Percentiles rank a stretch among this genome's conserved stretches.
Evolutionary conservation across 371 early-diverging fungal species (phyloP).

Genomic region (Lichtheimia hyalospora): DNA sequence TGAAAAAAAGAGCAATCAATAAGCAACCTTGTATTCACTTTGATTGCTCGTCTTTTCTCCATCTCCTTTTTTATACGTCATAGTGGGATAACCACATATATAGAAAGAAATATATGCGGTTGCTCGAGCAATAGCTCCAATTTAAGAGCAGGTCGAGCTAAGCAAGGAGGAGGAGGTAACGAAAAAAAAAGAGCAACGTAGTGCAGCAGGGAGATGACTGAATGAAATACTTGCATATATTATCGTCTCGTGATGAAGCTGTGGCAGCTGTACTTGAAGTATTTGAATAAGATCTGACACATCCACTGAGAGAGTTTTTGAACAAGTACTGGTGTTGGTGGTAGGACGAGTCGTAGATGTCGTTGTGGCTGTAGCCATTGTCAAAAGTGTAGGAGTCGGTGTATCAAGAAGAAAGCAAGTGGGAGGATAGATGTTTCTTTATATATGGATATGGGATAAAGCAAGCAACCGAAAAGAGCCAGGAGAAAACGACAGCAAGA

Average conservation of each 20-base stretch:
- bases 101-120: neutral
- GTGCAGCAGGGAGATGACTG: neutral
- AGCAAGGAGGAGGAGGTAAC: neutral
- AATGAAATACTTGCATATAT: constrained; percentile 22
- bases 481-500: constrained; percentile 1
- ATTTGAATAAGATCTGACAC: constrained; percentile 15
- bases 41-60: no score
- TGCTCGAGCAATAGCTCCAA: constrained; percentile 2
- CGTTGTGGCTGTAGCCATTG: constrained; percentile 1
- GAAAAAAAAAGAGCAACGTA: neutral
- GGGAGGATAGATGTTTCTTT: neutral
- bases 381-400: neutral
- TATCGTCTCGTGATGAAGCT: constrained; percentile 17
- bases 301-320: constrained; percentile 5
- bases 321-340: neutral
- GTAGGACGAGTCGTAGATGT: neutral
- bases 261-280: constrained; percentile 19
- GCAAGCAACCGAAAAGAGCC: neutral
- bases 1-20: constrained; percentile 1
- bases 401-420: no score
- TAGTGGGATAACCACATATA: neutral
- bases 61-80: no score
- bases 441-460: neutral
- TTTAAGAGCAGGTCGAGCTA: neutral
- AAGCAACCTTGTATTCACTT: no score